Evolutionary conservation across 495 filamentous ascomycete genomes (phyloP), one percentile per base, ranked within the genome.

Genomic region (Talaromyces ruber): DNA sequence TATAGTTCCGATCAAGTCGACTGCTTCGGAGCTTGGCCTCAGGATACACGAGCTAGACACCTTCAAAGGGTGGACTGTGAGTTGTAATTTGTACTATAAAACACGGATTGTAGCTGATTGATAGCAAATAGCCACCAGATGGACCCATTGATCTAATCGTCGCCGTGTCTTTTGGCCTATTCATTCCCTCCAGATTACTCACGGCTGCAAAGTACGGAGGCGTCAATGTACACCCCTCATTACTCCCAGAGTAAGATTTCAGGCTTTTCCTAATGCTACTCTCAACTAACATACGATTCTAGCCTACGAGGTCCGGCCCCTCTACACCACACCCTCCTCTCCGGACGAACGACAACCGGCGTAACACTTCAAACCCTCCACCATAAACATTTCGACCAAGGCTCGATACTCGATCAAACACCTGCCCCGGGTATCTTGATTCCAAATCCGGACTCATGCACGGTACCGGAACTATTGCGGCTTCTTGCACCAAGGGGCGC

Each of bases 111-210:
- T n/a, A 11, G n/a, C 21, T 11, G 64, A 68, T 29, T 54, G 47
- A 26, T 60, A 67, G 30, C 8, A 5, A 58, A 37, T 43, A 58
- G 37, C 74, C 74, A 5, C 56, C 81, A n/a, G 74, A 68, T 32
- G 74, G 73, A 14, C 71, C 81, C 21, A 86, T 89, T 63, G 92
- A 97, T 69, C 79, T 98, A 50, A 86, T 98, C 62, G 82, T 98
- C 34, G 92, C 92, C 24, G 95, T 97, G n/a, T 97, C 94, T 6
- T 98, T 98, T 71, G 94, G 94, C 3, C 82, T 95, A 16, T 87
- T 96, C 56, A 85, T 98, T 9, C 95, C 94, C 1, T 83, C 84
- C 5, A 80, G 89, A 3, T 82, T 97, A 16, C 79, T 98, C 47
- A 79, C 76, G 26, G 72, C 66, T 5, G 81, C 89, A 16, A 80